Conservation (phyloP, 2,329 filamentous ascomycete species). For the Diaporthe eres region DNA sequence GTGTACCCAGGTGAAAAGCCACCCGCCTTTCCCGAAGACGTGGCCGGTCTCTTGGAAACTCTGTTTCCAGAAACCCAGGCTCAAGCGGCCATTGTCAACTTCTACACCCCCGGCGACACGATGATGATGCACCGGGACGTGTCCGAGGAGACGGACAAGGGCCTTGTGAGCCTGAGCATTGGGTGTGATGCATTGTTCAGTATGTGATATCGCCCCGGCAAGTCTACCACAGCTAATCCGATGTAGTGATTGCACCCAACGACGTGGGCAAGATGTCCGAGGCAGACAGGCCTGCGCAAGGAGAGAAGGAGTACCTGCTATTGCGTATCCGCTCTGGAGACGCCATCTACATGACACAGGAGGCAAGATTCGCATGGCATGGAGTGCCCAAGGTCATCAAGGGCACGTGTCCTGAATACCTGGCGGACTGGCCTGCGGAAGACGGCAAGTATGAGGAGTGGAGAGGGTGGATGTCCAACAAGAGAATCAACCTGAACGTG, state of each 20-base stretch:
- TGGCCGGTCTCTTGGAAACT: conserved; percentile 75
- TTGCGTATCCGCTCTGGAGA: conserved; percentile 86
- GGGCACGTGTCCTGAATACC: conserved; percentile 81
- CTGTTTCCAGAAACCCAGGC: conserved; percentile 84
- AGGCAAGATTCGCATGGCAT: conserved; percentile 92
- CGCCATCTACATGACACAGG: conserved; percentile 88
- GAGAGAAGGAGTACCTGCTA: conserved; percentile 66
- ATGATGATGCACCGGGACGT: conserved; percentile 95
- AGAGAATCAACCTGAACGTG: conserved; percentile 93
- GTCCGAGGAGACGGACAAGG: conserved; percentile 84
- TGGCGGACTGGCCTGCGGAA: conserved; percentile 80
- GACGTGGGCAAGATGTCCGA: conserved; percentile 52
- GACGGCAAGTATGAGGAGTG: conserved; percentile 73
- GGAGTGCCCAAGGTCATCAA: conserved; percentile 90
- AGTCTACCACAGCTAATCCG: not conserved
- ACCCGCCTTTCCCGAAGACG: conserved; percentile 81
- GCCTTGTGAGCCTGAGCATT: conserved; percentile 87
- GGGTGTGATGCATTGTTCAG: conserved; percentile 90
- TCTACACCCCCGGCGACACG: conserved; percentile 92
- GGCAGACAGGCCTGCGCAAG: conserved; percentile 44
- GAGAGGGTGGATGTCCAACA: conserved; percentile 89
- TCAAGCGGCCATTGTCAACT: conserved; percentile 93
- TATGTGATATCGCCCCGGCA: not conserved
- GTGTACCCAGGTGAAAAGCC: conserved; percentile 79
- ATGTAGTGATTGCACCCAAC: conserved; percentile 66